These are phyloP conservation scores for Setaria italica DNA, from an alignment of 202 grass and related monocot genomes.

Conservation along the genomic window DNA sequence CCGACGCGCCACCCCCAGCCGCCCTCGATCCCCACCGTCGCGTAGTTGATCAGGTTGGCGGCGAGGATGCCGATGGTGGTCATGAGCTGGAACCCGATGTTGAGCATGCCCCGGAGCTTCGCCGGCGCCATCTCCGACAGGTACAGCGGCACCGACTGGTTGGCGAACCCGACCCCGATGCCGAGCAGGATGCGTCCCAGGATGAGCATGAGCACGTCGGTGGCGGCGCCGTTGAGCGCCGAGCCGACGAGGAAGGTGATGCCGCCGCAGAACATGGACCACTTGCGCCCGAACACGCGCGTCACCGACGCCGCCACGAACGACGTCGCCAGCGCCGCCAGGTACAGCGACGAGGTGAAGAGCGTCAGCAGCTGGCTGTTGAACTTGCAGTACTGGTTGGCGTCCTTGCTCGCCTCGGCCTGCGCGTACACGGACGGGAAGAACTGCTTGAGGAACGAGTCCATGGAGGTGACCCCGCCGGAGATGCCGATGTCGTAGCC, in stretches of 20 bases:
- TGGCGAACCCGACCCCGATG: constrained; percentile 75
- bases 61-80: constrained; percentile 80
- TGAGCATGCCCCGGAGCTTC: constrained; percentile 73
- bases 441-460: constrained; percentile 70
- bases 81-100: constrained; percentile 87
- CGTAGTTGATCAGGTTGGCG: constrained; percentile 82
- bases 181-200: constrained; percentile 73
- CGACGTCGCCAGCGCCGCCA: constrained; percentile 66
- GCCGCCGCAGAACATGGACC: constrained; percentile 88
- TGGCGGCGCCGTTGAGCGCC: constrained; percentile 56
- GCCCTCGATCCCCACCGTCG: constrained; percentile 52
- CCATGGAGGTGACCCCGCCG: constrained; percentile 86
- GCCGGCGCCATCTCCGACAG: constrained; percentile 83
- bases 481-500: constrained; percentile 84
- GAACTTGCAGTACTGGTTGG: constrained; percentile 87
- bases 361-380: constrained; percentile 71
- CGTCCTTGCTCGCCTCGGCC: constrained; percentile 48
- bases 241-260: constrained; percentile 64
- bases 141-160: constrained; percentile 78
- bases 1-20: constrained; percentile 81
- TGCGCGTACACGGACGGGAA: constrained; percentile 73
- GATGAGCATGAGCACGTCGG: constrained; percentile 65
- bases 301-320: constrained; percentile 67
- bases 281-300: constrained; percentile 67
- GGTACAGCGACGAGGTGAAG: constrained; percentile 74